phyloP scores from a whole-genome alignment of 257 asterid species.

The Paulownia fortunei region DNA sequence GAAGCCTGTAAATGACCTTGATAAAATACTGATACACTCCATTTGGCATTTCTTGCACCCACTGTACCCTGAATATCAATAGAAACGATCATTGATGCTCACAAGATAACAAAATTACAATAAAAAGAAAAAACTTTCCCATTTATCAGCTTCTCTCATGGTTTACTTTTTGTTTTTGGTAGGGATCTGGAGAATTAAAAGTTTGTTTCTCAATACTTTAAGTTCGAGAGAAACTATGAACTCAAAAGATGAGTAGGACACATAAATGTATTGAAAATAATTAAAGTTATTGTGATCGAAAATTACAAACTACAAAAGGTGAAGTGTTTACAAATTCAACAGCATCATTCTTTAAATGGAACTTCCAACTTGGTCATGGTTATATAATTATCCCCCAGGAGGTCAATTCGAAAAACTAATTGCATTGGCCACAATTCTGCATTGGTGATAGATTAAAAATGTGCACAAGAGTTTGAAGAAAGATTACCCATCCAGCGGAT shows the following conservation, averaged over 20 bases:
- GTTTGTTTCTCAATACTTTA: background rate
- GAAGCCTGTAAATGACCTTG: constrained; percentile 56
- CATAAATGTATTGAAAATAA: background rate
- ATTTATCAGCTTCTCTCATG: constrained; percentile 23
- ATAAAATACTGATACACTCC: constrained; percentile 88
- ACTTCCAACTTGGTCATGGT: constrained; percentile 7
- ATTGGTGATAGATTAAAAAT: constrained; percentile 1
- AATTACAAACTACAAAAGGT: background rate
- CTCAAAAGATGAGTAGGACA: background rate
- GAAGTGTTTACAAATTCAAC: background rate
- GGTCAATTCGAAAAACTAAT: constrained; percentile 17
- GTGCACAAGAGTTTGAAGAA: constrained; percentile 27
- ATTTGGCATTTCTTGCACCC: constrained; percentile 68
- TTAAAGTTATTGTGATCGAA: background rate
- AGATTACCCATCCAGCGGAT: constrained; percentile 93
- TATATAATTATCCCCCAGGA: background rate
- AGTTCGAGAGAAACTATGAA: background rate
- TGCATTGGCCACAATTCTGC: background rate
- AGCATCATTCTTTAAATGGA: constrained; percentile 11
- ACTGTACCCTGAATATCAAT: constrained; percentile 58
- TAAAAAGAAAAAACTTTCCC: background rate
- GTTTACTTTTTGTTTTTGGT: background rate
- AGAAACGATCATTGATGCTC: background rate
- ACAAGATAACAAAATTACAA: constrained; percentile 22
- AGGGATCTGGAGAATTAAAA: background rate